These are phyloP conservation scores for Thermoascus crustaceus DNA, from an alignment of 2,329 filamentous ascomycete species.

Conservation along the genomic window DNA sequence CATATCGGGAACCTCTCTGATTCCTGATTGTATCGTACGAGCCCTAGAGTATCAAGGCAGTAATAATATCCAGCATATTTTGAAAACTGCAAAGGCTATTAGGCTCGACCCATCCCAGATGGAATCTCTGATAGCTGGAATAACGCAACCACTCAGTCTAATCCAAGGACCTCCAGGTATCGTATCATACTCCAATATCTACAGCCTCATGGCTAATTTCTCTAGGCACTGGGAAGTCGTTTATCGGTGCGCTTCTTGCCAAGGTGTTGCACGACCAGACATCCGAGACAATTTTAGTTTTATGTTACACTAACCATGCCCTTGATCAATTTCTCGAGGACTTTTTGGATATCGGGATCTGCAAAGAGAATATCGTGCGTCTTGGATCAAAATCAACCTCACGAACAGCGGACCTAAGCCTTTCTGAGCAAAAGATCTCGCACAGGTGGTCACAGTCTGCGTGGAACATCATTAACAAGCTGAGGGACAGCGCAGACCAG, in stretches of 20 bases:
- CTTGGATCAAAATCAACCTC: constrained; percentile 53
- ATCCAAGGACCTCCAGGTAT: constrained; percentile 69
- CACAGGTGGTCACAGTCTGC: constrained; percentile 26
- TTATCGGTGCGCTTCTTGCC: constrained; percentile 57
- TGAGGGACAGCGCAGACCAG: constrained; percentile 30
- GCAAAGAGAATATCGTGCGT: constrained; percentile 45
- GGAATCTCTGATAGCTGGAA: constrained; percentile 46
- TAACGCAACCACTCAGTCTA: constrained; percentile 48
- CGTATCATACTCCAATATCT: neutral
- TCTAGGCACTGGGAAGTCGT: constrained; percentile 65
- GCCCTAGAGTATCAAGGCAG: constrained; percentile 11
- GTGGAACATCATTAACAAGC: constrained; percentile 36
- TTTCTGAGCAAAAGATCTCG: constrained; percentile 35
- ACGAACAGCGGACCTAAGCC: constrained; percentile 41
- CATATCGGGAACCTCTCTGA: constrained; percentile 7
- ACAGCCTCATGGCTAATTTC: constrained; percentile 11
- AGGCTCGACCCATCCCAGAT: constrained; percentile 48
- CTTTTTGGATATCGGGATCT: constrained; percentile 52
- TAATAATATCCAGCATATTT: constrained; percentile 22
- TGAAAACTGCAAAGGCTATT: constrained; percentile 25
- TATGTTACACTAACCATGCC: constrained; percentile 62
- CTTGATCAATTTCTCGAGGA: constrained; percentile 60
- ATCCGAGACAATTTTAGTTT: constrained; percentile 48
- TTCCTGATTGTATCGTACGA: constrained; percentile 8
- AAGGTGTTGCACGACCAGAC: constrained; percentile 48